Conservation (phyloP, 2,329 filamentous ascomycete species). For the Macrophomina pseudophaseolina region DNA sequence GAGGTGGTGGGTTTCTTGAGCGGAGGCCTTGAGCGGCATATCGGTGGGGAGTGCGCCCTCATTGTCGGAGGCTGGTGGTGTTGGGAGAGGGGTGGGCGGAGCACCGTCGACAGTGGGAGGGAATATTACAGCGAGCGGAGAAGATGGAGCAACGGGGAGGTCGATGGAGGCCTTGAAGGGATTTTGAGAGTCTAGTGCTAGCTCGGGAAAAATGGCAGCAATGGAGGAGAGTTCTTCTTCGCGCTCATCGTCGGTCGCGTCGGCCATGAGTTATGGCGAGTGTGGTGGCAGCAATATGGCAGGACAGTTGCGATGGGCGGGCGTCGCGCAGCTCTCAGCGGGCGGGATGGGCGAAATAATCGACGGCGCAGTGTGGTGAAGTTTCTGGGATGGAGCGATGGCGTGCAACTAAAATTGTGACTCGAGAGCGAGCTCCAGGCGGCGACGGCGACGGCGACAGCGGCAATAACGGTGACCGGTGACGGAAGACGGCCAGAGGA, state of each 20-base stretch:
- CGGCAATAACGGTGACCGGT: conserved; percentile 9
- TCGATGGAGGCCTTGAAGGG: conserved; percentile 60
- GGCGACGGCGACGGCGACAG: conserved; percentile 4
- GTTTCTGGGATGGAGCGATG: not conserved
- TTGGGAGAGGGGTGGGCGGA: conserved; percentile 38
- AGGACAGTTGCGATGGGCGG: not conserved
- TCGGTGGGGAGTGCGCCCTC: conserved; percentile 5
- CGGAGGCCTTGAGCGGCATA: conserved; percentile 30
- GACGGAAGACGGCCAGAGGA: not conserved
- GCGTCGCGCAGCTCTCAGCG: not conserved
- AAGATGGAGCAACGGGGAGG: conserved; percentile 59
- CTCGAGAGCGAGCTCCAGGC: not conserved
- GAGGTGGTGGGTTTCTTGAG: conserved; percentile 52
- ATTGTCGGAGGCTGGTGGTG: conserved; percentile 47
- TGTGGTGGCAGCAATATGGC: not conserved
- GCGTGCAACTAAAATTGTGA: not conserved
- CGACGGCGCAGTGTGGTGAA: not conserved
- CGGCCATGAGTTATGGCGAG: conserved; percentile 13
- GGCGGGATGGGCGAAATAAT: not conserved
- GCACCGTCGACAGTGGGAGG: conserved; percentile 41
- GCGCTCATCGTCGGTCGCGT: conserved; percentile 59
- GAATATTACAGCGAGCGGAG: conserved; percentile 55
- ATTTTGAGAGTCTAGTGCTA: conserved; percentile 53
- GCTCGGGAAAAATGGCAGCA: conserved; percentile 67
- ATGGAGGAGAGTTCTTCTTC: conserved; percentile 64